These are phyloP conservation scores for Cutaneotrichosporon dermatis DNA, from an alignment of 1,284 basidiomycete genomes.

Conservation along the genomic window DNA sequence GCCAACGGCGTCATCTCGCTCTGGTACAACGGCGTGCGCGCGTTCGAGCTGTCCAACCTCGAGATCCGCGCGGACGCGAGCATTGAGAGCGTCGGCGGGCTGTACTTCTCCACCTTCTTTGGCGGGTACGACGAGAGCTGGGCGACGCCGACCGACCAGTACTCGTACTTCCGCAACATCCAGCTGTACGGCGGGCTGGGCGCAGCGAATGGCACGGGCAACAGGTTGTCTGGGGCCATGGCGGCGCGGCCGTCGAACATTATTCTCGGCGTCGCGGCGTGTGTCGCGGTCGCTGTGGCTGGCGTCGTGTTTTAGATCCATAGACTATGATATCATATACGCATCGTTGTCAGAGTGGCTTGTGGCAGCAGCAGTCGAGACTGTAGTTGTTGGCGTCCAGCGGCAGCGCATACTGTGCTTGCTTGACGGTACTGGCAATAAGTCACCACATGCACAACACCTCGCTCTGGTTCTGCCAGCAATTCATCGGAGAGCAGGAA, in stretches of 20 bases:
- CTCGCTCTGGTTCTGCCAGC: too few relatives aligned
- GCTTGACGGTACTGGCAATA: too few relatives aligned
- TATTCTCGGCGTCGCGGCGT: not conserved
- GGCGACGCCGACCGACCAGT: constrained; percentile 44
- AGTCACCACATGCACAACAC: too few relatives aligned
- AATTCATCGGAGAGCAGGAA: too few relatives aligned
- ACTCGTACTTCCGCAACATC: constrained; percentile 45
- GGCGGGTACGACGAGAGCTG: constrained; percentile 46
- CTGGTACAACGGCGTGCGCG: constrained; percentile 45
- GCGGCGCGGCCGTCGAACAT: not conserved
- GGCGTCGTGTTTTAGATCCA: constrained; percentile 1
- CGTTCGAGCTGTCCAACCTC: constrained; percentile 39
- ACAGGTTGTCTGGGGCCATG: not conserved
- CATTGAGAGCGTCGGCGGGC: constrained; percentile 35
- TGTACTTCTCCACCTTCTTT: constrained; percentile 51
- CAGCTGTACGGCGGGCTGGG: constrained; percentile 35
- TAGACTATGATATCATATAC: not conserved
- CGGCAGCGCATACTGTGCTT: too few relatives aligned
- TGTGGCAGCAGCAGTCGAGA: too few relatives aligned
- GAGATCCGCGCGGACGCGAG: constrained; percentile 35
- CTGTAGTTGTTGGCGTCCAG: too few relatives aligned
- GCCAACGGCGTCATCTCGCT: constrained; percentile 43
- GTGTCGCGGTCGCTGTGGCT: not conserved
- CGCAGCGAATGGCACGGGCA: constrained; percentile 20
- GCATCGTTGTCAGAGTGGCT: too few relatives aligned